Evolutionary conservation across 768 basidiomycete genomes (phyloP), one percentile per base, ranked within the genome.

Genomic region (Lentinula aciculospora): DNA sequence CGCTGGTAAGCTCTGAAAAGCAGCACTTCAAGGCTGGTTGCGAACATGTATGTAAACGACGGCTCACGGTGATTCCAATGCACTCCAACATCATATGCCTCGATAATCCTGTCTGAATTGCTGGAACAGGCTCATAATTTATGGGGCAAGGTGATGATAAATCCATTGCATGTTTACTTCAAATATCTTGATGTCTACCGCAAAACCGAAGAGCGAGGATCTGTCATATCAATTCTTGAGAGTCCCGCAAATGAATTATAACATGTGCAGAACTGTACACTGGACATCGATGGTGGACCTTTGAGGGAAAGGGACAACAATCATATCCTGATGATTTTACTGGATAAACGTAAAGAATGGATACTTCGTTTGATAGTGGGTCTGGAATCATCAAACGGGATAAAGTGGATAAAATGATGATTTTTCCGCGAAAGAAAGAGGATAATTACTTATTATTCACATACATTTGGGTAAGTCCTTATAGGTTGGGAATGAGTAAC

Each of bases 191-290:
- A 46, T 19, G 13, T 3, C 3, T 29, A 10, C 28, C 28, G 19
- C 49, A 34, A 9, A 21, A 50, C 32, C 49, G 49, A 50, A 50
- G 21, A 50, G n/a, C 49, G 49, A 50, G 49, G 49, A 50, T 50
- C 49, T 50, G 49, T 50, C 49, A 50, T 32, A 21, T 32, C 49
- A 32, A 32, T 50, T 5, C 19, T 21, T 32, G 29, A 9, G n/a
- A n/a, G 32, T 50, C 29, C 19, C 42, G 42, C 42, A 12, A 21
- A 25, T 44, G 42, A 44, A 44, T n/a, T n/a, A n/a, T 44, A 23
- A 19, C 19, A 23, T 2, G 23, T 13, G 19, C 21, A 44, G n/a
- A 21, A 44, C 21, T 34, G 6, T 44, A 23, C 21, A 12, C 19
- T 12, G 21, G 12, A 9, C 19, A 44, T 44, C 6, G 42, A 21